phyloP scores from a whole-genome alignment of 2,329 filamentous ascomycete species.

The Pseudocercospora vitis region DNA sequence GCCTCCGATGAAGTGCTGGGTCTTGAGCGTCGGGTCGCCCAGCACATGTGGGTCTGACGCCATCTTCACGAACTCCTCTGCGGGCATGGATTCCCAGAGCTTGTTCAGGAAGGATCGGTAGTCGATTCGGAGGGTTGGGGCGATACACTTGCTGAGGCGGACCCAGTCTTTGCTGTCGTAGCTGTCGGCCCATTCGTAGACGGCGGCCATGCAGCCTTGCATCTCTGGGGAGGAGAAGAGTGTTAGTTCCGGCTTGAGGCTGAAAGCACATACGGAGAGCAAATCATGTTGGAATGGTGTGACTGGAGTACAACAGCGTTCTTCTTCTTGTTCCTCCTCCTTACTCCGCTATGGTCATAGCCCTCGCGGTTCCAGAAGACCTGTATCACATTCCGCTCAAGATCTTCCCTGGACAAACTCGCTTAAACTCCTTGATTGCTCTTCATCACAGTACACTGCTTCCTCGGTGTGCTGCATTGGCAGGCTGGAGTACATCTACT shows the following conservation, averaged over 20 bases:
- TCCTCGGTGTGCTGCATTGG: not conserved
- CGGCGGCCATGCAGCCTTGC: constrained; percentile 43
- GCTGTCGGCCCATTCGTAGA: constrained; percentile 65
- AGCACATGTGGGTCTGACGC: constrained; percentile 54
- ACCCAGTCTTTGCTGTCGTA: constrained; percentile 68
- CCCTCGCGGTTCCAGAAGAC: constrained; percentile 9
- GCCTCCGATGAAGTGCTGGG: constrained; percentile 59
- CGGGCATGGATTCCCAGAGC: constrained; percentile 58
- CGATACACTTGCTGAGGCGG: constrained; percentile 60
- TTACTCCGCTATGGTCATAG: not conserved
- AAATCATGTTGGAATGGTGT: no score
- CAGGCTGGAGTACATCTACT: constrained; percentile 19
- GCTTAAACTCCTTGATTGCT: constrained; percentile 13
- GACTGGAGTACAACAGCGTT: not conserved
- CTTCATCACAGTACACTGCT: not conserved
- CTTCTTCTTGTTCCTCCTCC: not conserved
- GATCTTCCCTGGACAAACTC: not conserved
- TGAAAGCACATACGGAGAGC: no score
- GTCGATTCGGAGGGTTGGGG: constrained; percentile 65
- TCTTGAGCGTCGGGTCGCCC: constrained; percentile 56
- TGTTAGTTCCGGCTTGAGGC: not conserved
- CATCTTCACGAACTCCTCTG: constrained; percentile 55
- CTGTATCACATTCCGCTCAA: not conserved
- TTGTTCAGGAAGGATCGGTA: constrained; percentile 61
- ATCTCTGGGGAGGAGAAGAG: constrained; percentile 31